These are phyloP conservation scores for Pseudonectria foliicola DNA, from an alignment of 2,329 filamentous ascomycete species.

Conservation along the genomic window DNA sequence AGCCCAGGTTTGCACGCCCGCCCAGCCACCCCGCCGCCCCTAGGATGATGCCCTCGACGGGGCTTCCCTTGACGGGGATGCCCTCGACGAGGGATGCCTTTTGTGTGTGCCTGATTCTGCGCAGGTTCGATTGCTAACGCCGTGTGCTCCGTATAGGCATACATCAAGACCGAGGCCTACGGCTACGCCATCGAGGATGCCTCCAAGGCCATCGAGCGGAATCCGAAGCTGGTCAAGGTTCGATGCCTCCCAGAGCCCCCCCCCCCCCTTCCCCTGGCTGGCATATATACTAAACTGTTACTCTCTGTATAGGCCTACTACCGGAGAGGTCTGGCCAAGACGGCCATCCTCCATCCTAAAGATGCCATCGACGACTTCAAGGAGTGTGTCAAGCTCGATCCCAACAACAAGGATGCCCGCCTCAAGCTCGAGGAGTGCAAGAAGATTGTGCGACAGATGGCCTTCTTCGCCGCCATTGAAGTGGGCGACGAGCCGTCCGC, in stretches of 20 bases:
- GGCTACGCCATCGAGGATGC: slow-evolving; percentile 90
- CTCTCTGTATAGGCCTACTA: slow-evolving; percentile 68
- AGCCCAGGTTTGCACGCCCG: slow-evolving; percentile 63
- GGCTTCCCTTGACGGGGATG: too few species aligned
- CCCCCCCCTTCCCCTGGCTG: slow-evolving; percentile 1
- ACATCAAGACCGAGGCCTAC: slow-evolving; percentile 94
- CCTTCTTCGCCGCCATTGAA: slow-evolving; percentile 93
- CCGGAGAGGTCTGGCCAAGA: slow-evolving; percentile 83
- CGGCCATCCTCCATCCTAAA: slow-evolving; percentile 80
- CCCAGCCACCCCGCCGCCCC: not conserved
- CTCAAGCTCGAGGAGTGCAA: slow-evolving; percentile 89
- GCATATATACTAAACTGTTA: slow-evolving; percentile 4
- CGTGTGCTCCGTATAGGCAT: slow-evolving; percentile 48
- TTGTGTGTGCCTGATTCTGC: slow-evolving; percentile 5
- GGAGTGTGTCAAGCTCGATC: slow-evolving; percentile 79
- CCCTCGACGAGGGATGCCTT: too few species aligned
- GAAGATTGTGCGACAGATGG: slow-evolving; percentile 84
- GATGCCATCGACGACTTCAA: slow-evolving; percentile 91
- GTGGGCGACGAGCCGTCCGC: slow-evolving; percentile 87
- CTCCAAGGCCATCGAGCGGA: slow-evolving; percentile 82
- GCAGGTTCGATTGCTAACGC: slow-evolving; percentile 41
- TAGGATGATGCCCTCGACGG: too few species aligned
- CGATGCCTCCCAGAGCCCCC: slow-evolving; percentile 11
- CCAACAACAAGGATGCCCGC: slow-evolving; percentile 82
- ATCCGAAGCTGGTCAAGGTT: slow-evolving; percentile 84